phyloP scores from a whole-genome alignment of 805 yeast species.

The Candida suzukii region DNA sequence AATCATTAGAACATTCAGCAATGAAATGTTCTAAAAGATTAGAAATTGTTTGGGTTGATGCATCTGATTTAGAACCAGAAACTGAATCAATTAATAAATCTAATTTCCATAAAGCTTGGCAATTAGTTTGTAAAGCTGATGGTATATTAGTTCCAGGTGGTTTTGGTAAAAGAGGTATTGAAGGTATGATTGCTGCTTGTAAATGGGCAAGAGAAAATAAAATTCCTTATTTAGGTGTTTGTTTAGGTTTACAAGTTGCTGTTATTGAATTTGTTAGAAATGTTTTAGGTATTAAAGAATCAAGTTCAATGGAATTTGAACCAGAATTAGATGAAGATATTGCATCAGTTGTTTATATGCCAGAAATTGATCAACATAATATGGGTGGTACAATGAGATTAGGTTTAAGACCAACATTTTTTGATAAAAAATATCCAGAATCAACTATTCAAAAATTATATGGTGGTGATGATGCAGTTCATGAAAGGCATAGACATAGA shows the following conservation, averaged over 20 bases:
- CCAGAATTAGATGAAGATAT: conserved; percentile 52
- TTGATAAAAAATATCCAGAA: conserved; percentile 53
- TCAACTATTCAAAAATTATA: conserved; percentile 71
- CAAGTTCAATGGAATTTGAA: conserved; percentile 80
- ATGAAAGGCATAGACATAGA: conserved; percentile 97
- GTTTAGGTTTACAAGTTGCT: conserved; percentile 96
- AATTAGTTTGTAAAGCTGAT: conserved; percentile 83
- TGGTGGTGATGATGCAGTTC: conserved; percentile 59
- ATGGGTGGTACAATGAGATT: conserved; percentile 99
- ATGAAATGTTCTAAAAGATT: conserved; percentile 82
- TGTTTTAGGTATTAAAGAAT: conserved; percentile 58
- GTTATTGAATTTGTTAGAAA: conserved; percentile 88
- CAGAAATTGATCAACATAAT: conserved; percentile 91
- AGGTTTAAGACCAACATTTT: conserved; percentile 86
- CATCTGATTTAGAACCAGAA: conserved; percentile 78
- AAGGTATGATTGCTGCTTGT: conserved; percentile 96
- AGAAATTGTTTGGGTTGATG: conserved; percentile 94
- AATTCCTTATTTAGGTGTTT: conserved; percentile 92
- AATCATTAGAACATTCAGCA: conserved; percentile 91
- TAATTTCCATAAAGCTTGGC: conserved; percentile 94
- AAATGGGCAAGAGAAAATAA: conserved; percentile 97
- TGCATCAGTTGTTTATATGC: conserved; percentile 92
- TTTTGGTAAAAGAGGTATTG: conserved; percentile 94
- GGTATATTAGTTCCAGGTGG: conserved; percentile 99
- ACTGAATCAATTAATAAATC: conserved; percentile 58